These are phyloP conservation scores for Tuctoria greenei DNA, from an alignment of 176 grass and related monocot genomes.

Conservation along the genomic window DNA sequence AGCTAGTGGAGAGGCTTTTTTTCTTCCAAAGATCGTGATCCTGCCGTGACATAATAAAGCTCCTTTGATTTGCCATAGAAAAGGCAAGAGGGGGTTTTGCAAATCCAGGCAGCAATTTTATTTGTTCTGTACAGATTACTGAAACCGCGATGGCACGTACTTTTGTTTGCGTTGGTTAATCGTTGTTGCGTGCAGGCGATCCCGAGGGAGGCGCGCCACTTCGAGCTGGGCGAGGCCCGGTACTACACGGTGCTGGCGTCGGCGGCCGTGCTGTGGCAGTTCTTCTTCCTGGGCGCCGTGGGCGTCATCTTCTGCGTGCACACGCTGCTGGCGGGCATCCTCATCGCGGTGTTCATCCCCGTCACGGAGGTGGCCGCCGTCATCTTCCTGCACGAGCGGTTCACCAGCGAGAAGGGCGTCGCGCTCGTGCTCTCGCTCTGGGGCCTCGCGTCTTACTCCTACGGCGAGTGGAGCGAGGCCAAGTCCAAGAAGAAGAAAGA, in stretches of 20 bases:
- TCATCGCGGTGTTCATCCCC: constrained; percentile 69
- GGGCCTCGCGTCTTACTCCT: constrained; percentile 77
- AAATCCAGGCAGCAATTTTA: too few species aligned
- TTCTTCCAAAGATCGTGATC: too few species aligned
- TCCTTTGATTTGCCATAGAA: too few species aligned
- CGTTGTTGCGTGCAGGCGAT: constrained; percentile 45
- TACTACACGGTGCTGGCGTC: constrained; percentile 54
- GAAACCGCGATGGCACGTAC: too few species aligned
- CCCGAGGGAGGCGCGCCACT: constrained; percentile 34
- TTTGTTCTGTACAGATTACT: too few species aligned
- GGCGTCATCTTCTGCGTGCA: constrained; percentile 69
- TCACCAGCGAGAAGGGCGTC: constrained; percentile 62
- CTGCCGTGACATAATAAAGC: too few species aligned
- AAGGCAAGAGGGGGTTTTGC: too few species aligned
- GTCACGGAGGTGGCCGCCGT: constrained; percentile 54
- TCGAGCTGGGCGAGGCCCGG: constrained; percentile 39
- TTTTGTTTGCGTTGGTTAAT: too few species aligned
- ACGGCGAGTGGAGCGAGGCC: constrained; percentile 54
- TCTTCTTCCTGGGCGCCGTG: constrained; percentile 67
- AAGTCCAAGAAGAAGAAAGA: constrained; percentile 31
- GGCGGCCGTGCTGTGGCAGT: constrained; percentile 52
- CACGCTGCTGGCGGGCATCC: constrained; percentile 61
- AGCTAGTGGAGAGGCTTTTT: too few species aligned
- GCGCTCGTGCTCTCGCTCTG: constrained; percentile 66
- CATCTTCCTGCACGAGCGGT: constrained; percentile 71